Percentiles rank a stretch among this genome's conserved stretches.
Evolutionary conservation across 139 green algal genomes (phyloP).

Genomic region (Pleodorina starrii): DNA sequence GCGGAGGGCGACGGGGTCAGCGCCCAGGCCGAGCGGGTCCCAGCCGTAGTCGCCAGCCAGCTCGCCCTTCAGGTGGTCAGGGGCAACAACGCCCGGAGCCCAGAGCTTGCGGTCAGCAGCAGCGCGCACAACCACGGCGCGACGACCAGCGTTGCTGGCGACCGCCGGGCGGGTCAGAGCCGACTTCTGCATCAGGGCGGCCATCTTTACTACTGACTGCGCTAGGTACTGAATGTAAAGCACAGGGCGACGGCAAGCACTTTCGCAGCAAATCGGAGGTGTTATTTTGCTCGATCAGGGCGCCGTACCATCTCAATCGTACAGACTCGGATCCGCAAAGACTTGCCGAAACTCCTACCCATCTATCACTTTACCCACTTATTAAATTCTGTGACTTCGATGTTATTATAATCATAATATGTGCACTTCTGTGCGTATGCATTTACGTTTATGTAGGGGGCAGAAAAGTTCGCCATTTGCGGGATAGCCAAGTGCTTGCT

Average conservation of each 20-base stretch:
- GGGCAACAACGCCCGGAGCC: conserved; percentile 67
- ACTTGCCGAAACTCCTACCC: neutral
- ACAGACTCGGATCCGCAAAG: neutral
- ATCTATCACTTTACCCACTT: too few relatives aligned
- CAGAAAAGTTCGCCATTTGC: too few relatives aligned
- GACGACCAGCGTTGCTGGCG: neutral
- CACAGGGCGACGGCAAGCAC: conserved; percentile 35
- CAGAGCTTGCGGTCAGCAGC: conserved; percentile 55
- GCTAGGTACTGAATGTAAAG: neutral
- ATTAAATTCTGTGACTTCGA: too few relatives aligned
- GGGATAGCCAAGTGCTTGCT: too few relatives aligned
- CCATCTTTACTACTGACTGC: conserved; percentile 44
- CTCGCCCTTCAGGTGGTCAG: conserved; percentile 73
- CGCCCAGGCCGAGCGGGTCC: conserved; percentile 82
- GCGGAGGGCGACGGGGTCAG: conserved; percentile 78
- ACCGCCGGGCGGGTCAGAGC: conserved; percentile 20
- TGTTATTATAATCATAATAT: too few relatives aligned
- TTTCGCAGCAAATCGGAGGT: neutral
- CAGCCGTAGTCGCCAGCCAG: conserved; percentile 75
- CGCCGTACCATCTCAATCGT: neutral
- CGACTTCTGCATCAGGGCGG: conserved; percentile 55
- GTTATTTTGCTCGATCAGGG: conserved; percentile 31
- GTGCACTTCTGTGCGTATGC: too few relatives aligned
- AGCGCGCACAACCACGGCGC: conserved; percentile 46
- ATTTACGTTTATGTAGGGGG: too few relatives aligned